phyloP scores from a whole-genome alignment of 208 protist genomes.

The Crithidia expoeki region DNA sequence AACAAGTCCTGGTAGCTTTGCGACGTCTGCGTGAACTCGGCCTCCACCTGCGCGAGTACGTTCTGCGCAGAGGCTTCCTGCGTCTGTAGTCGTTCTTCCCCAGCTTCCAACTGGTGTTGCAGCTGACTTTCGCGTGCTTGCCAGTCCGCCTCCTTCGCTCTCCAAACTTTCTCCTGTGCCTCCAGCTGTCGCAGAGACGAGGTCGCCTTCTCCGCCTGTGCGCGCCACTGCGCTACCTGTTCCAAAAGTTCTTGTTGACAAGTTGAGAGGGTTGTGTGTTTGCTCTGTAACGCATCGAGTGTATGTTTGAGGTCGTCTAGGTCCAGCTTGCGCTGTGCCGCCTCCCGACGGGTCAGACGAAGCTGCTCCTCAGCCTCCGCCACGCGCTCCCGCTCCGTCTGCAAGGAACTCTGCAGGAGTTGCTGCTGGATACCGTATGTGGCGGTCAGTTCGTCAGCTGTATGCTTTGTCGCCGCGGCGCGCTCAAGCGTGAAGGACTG shows the following conservation, averaged over 20 bases:
- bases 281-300: conserved; percentile 16
- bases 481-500: conserved; percentile 49
- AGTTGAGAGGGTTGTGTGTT: conserved; percentile 3
- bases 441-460: conserved; percentile 52
- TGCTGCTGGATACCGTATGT: conserved; percentile 63
- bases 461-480: conserved; percentile 47
- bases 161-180: conserved; percentile 27
- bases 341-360: conserved; percentile 22
- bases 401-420: conserved; percentile 47
- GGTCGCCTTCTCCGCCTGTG: conserved; percentile 23
- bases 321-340: conserved; percentile 24
- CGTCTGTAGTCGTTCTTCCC: conserved; percentile 37
- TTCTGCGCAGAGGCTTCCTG: conserved; percentile 56
- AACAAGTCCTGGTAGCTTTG: conserved; percentile 75
- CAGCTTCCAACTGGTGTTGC: conserved; percentile 27
- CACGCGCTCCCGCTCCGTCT: conserved; percentile 52
- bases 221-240: conserved; percentile 21
- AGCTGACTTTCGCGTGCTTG: conserved; percentile 32
- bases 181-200: conserved; percentile 23
- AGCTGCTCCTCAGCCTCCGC: conserved; percentile 44
- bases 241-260: conserved; percentile 21
- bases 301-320: conserved; percentile 18
- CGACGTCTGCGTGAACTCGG: conserved; percentile 66
- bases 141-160: conserved; percentile 32
- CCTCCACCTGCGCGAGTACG: conserved; percentile 61